Percentiles rank a stretch among this genome's conserved stretches.
phyloP scores from a whole-genome alignment of 164 flowering plant species.

The Aristolochia fimbriata region DNA sequence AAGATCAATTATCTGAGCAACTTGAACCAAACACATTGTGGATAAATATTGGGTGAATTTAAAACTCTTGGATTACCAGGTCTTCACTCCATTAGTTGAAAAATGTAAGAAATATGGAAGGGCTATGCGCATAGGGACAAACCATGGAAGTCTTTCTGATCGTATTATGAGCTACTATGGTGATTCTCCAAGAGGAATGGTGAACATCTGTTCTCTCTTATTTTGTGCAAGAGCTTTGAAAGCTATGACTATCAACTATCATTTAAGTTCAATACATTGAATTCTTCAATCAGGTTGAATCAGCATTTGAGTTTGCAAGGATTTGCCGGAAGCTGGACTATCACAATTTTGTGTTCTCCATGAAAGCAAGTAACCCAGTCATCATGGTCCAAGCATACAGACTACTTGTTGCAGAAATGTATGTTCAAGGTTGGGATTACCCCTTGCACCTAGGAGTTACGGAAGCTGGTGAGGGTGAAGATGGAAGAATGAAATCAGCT shows the following conservation, averaged over 20 bases:
- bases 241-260: neutral
- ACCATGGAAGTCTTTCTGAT: slow-evolving; percentile 98
- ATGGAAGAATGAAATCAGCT: slow-evolving; percentile 98
- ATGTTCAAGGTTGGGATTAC: slow-evolving; percentile 94
- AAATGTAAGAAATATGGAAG: slow-evolving; percentile 96
- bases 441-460: slow-evolving; percentile 96
- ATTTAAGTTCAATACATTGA: too few species aligned
- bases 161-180: slow-evolving; percentile 99
- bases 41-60: neutral
- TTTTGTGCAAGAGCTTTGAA: slow-evolving; percentile 3
- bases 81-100: slow-evolving; percentile 88
- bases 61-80: slow-evolving; percentile 26
- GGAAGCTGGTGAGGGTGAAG: slow-evolving; percentile 99
- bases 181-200: slow-evolving; percentile 99
- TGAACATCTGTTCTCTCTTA: slow-evolving; percentile 11
- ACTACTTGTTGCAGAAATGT: slow-evolving; percentile 91
- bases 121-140: slow-evolving; percentile 98
- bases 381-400: slow-evolving; percentile 98
- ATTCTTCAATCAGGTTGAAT: slow-evolving; percentile 65
- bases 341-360: slow-evolving; percentile 93
- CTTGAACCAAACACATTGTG: neutral
- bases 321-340: slow-evolving; percentile 86
- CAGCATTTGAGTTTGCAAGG: slow-evolving; percentile 97
- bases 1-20: neutral
- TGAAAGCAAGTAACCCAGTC: slow-evolving; percentile 99